Conservation (phyloP, 441 rosid species). For the Arabidopsis hybrid region DNA sequence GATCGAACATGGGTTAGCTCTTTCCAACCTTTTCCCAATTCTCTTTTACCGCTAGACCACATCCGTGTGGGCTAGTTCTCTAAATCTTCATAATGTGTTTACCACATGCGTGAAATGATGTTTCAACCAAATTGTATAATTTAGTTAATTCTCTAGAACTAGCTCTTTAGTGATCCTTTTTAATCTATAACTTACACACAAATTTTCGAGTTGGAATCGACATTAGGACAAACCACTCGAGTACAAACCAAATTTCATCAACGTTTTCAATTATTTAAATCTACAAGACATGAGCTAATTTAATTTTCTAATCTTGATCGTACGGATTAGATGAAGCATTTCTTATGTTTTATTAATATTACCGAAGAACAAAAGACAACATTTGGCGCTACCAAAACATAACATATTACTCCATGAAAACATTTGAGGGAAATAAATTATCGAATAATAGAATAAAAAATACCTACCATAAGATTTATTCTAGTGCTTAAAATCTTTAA, state of each 20-base stretch:
- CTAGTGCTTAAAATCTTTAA: slow-evolving; percentile 15
- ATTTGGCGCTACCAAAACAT: slow-evolving; percentile 2
- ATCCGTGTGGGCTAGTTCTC: too few species aligned
- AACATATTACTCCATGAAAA: neutral
- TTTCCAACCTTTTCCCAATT: too few species aligned
- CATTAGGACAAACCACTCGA: neutral
- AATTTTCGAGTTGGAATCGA: too few species aligned
- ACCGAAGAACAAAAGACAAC: neutral
- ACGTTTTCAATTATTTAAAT: neutral
- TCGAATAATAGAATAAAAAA: slow-evolving; percentile 12
- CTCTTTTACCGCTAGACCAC: too few species aligned
- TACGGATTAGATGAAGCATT: neutral
- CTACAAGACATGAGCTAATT: neutral
- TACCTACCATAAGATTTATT: slow-evolving; percentile 11
- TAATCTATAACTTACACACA: too few species aligned
- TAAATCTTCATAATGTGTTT: too few species aligned
- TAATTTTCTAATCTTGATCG: neutral
- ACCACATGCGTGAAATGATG: too few species aligned
- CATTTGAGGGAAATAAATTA: neutral
- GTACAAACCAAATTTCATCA: neutral
- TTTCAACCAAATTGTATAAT: too few species aligned
- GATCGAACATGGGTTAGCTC: too few species aligned
- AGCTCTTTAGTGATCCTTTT: too few species aligned
- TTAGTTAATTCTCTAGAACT: too few species aligned
- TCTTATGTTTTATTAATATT: neutral